phyloP scores from a whole-genome alignment of 108 stramenopile species.

The Cyclotella choctawhatcheeana region DNA sequence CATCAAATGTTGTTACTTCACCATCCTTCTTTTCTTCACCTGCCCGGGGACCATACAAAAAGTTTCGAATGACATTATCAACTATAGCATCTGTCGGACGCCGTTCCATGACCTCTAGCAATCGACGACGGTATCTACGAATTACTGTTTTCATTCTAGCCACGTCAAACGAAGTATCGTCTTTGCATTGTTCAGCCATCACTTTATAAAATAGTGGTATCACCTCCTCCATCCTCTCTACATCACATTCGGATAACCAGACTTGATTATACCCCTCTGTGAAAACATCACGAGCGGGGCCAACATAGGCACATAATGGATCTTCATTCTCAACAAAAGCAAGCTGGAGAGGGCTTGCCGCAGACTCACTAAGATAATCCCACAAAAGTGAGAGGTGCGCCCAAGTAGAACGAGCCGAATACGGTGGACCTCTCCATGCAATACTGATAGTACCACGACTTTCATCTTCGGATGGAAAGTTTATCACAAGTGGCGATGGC shows the following conservation, averaged over 20 bases:
- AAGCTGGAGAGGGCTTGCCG: slow-evolving; percentile 45
- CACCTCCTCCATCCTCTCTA: slow-evolving; percentile 44
- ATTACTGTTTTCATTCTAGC: slow-evolving; percentile 43
- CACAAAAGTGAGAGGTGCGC: slow-evolving; percentile 33
- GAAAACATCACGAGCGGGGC: slow-evolving; percentile 46
- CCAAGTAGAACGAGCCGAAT: slow-evolving; percentile 27
- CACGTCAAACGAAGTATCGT: slow-evolving; percentile 26
- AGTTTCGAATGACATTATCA: slow-evolving; percentile 48
- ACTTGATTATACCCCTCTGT: slow-evolving; percentile 54
- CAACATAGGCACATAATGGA: slow-evolving; percentile 45
- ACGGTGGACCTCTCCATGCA: slow-evolving; percentile 48
- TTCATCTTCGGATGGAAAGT: slow-evolving; percentile 54
- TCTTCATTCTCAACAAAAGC: slow-evolving; percentile 54
- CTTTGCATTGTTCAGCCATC: slow-evolving; percentile 34
- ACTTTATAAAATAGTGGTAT: slow-evolving; percentile 34
- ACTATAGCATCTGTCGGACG: slow-evolving; percentile 39
- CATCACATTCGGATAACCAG: slow-evolving; percentile 50
- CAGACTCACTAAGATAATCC: slow-evolving; percentile 46
- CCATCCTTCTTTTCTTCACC: slow-evolving; percentile 23
- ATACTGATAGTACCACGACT: slow-evolving; percentile 42
- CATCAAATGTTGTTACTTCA: slow-evolving; percentile 21
- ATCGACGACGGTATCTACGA: slow-evolving; percentile 39
- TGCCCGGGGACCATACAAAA: slow-evolving; percentile 48
- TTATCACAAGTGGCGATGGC: slow-evolving; percentile 20
- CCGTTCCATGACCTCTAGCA: slow-evolving; percentile 37